These are phyloP conservation scores for Primulina huaijiensis DNA, from an alignment of 257 asterid genomes.

Conservation along the genomic window DNA sequence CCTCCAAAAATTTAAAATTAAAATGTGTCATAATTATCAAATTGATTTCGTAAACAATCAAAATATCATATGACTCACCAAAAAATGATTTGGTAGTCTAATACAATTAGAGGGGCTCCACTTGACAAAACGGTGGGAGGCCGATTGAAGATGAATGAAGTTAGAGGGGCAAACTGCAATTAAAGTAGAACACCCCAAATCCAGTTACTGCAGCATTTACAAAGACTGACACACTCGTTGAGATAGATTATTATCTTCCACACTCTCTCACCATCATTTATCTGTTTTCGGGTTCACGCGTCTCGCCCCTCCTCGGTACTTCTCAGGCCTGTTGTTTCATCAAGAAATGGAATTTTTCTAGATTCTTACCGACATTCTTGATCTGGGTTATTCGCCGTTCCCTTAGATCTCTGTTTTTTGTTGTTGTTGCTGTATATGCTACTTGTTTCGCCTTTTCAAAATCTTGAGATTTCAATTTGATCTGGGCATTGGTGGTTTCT, in stretches of 20 bases:
- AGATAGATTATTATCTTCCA: neutral
- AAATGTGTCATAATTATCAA: too few species aligned
- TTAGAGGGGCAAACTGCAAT: neutral
- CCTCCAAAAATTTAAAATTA: too few species aligned
- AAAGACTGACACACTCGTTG: neutral
- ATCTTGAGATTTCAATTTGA: slow-evolving; percentile 13
- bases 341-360: neutral
- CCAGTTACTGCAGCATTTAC: neutral
- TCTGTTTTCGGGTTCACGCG: neutral
- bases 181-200: neutral
- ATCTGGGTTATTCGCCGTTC: slow-evolving; percentile 15
- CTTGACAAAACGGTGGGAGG: neutral
- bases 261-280: slow-evolving; percentile 4
- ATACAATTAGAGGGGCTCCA: too few species aligned
- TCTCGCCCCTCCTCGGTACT: slow-evolving; percentile 13
- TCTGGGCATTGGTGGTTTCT: slow-evolving; percentile 18
- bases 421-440: neutral
- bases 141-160: too few species aligned
- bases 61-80: too few species aligned
- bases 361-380: slow-evolving; percentile 13
- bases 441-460: neutral
- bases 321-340: slow-evolving; percentile 1
- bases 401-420: slow-evolving; percentile 21
- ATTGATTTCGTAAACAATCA: too few species aligned
- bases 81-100: too few species aligned